Evolutionary conservation across 768 basidiomycete species (phyloP).

Genomic region (Rickenella mellea): DNA sequence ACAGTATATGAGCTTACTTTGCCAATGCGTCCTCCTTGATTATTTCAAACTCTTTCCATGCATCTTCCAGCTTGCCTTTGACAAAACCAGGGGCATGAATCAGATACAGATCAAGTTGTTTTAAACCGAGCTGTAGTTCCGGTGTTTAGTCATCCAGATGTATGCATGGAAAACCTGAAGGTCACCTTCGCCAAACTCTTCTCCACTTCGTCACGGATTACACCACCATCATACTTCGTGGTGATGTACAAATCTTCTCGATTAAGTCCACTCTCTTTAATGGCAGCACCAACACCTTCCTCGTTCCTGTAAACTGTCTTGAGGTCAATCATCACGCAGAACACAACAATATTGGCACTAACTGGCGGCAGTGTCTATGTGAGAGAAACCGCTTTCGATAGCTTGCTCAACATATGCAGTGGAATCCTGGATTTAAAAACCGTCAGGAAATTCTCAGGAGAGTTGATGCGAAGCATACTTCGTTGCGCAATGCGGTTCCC

Average conservation of each 20-base stretch:
- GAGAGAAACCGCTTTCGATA: conserved; percentile 48
- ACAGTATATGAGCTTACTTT: conserved; percentile 16
- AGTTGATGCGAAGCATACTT: background rate
- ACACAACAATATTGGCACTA: conserved; percentile 6
- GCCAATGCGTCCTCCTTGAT: conserved; percentile 33
- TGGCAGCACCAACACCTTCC: conserved; percentile 24
- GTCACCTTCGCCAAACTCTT: conserved; percentile 42
- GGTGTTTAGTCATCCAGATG: conserved; percentile 1
- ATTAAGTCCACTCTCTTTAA: conserved; percentile 24
- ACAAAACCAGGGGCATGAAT: conserved; percentile 40
- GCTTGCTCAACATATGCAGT: conserved; percentile 47
- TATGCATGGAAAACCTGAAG: background rate
- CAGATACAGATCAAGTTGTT: conserved; percentile 61
- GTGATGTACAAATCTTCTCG: conserved; percentile 25
- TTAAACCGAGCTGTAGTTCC: conserved; percentile 42
- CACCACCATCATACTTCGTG: conserved; percentile 37
- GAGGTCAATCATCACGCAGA: background rate
- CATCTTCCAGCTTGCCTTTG: conserved; percentile 21
- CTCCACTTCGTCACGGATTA: conserved; percentile 29
- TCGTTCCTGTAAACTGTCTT: conserved; percentile 26
- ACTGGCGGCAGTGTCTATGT: conserved; percentile 58
- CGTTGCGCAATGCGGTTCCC: conserved; percentile 28
- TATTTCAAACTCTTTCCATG: conserved; percentile 51
- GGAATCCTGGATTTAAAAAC: conserved; percentile 32
- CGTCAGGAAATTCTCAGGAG: conserved; percentile 1